These are phyloP conservation scores for Hypoxylon sp. DNA, from an alignment of 2,329 filamentous ascomycete genomes.

Conservation along the genomic window DNA sequence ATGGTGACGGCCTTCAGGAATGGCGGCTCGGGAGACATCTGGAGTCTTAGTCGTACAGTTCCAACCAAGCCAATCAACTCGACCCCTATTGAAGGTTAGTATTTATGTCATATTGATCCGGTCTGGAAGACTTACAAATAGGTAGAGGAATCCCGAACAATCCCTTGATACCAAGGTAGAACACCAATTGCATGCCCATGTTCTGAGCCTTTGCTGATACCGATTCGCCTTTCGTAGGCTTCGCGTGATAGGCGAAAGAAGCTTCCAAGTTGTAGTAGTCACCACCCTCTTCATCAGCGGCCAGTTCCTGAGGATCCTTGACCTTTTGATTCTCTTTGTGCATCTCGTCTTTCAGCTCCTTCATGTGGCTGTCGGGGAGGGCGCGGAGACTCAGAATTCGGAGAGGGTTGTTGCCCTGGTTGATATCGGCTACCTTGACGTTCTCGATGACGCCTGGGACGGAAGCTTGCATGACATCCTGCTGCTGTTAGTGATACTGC, in stretches of 20 bases:
- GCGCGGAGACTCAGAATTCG: conserved; percentile 88
- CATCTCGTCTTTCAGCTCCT: conserved; percentile 84
- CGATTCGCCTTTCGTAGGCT: conserved; percentile 72
- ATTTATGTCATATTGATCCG: background rate
- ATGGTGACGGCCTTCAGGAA: conserved; percentile 93
- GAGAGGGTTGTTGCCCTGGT: conserved; percentile 90
- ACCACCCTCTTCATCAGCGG: conserved; percentile 89
- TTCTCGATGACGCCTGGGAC: conserved; percentile 93
- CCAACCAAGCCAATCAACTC: conserved; percentile 92
- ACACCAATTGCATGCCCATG: conserved; percentile 96
- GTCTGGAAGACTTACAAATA: conserved; percentile 65
- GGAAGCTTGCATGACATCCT: conserved; percentile 95
- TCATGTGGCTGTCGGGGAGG: conserved; percentile 83
- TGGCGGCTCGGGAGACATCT: conserved; percentile 89
- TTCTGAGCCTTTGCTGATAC: conserved; percentile 87
- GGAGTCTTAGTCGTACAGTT: conserved; percentile 83
- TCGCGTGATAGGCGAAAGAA: conserved; percentile 90
- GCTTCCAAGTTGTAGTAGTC: conserved; percentile 94
- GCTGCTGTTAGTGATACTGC: conserved; percentile 34
- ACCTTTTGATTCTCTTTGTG: conserved; percentile 81
- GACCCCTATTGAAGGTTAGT: conserved; percentile 63
- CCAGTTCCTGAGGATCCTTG: conserved; percentile 87
- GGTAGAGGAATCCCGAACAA: conserved; percentile 90
- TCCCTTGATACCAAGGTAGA: conserved; percentile 91
- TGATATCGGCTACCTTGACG: conserved; percentile 93